Evolutionary conservation across 306 rosid genomes (phyloP).

Genomic region (Amphicarpaea edgeworthii): DNA sequence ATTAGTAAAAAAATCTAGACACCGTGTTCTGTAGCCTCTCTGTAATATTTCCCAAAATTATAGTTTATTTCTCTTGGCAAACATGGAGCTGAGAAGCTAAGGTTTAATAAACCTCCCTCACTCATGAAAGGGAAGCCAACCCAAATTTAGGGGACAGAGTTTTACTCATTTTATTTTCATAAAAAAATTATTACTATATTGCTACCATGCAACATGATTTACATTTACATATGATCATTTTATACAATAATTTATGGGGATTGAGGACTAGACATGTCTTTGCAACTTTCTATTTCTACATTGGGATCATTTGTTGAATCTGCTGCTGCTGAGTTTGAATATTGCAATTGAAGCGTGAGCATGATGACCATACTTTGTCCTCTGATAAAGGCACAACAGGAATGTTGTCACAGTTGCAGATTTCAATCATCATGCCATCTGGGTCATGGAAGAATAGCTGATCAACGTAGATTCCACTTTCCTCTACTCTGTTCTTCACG

Average conservation of each 20-base stretch:
- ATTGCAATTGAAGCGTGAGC: constrained; percentile 57
- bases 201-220: background rate
- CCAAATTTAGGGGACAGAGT: background rate
- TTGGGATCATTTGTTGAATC: constrained; percentile 50
- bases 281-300: constrained; percentile 32
- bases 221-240: background rate
- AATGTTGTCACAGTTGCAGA: constrained; percentile 83
- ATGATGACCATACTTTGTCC: constrained; percentile 47
- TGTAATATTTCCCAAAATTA: background rate
- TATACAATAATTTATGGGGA: constrained; percentile 37
- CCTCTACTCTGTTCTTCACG: constrained; percentile 67
- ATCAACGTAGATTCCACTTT: constrained; percentile 68
- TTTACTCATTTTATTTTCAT: background rate
- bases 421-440: constrained; percentile 80
- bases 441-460: constrained; percentile 94
- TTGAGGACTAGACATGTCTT: constrained; percentile 10
- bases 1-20: background rate
- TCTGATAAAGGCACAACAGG: constrained; percentile 65
- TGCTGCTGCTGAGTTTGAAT: constrained; percentile 48
- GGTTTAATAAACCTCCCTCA: background rate
- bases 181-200: background rate
- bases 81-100: background rate
- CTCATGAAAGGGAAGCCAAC: too few species aligned
- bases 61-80: background rate
- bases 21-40: background rate